These are phyloP conservation scores for Isoetes taiwanensis DNA, from an alignment of 75 land plant genomes.

Conservation along the genomic window DNA sequence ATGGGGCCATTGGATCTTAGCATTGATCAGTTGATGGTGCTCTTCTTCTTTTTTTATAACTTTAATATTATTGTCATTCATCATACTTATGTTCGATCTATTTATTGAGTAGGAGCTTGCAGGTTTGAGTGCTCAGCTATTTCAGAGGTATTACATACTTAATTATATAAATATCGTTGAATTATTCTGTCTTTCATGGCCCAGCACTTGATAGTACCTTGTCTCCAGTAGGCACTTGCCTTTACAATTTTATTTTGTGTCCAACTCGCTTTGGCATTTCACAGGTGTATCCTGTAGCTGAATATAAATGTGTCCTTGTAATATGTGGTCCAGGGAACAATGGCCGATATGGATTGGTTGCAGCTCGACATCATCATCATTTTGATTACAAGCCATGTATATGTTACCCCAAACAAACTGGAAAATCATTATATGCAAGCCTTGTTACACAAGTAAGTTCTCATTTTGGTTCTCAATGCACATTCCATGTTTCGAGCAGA, in stretches of 20 bases:
- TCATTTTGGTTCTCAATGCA: too few species aligned
- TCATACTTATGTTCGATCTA: neutral
- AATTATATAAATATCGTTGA: too few species aligned
- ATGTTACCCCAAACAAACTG: conserved; percentile 80
- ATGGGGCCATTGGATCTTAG: conserved; percentile 90
- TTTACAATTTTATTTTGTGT: neutral
- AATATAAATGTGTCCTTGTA: conserved; percentile 55
- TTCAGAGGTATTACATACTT: conserved; percentile 57
- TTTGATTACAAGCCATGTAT: conserved; percentile 75
- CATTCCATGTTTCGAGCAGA: too few species aligned
- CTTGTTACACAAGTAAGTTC: conserved; percentile 82
- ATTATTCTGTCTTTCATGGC: too few species aligned
- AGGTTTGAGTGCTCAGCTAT: conserved; percentile 81
- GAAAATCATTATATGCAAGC: conserved; percentile 65
- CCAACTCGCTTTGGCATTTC: neutral
- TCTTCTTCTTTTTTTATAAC: neutral
- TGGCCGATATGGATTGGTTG: conserved; percentile 96
- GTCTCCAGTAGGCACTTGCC: neutral
- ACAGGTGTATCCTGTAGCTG: conserved; percentile 58
- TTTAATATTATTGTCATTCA: neutral
- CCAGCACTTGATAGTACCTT: too few species aligned
- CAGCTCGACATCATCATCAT: conserved; percentile 83
- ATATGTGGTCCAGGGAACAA: conserved; percentile 98
- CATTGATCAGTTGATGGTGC: conserved; percentile 90
- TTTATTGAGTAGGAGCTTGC: conserved; percentile 55